Evolutionary conservation across 2,329 filamentous ascomycete species (phyloP), one percentile per base, ranked within the genome.

Genomic region (Zasmidium citrigriseum): DNA sequence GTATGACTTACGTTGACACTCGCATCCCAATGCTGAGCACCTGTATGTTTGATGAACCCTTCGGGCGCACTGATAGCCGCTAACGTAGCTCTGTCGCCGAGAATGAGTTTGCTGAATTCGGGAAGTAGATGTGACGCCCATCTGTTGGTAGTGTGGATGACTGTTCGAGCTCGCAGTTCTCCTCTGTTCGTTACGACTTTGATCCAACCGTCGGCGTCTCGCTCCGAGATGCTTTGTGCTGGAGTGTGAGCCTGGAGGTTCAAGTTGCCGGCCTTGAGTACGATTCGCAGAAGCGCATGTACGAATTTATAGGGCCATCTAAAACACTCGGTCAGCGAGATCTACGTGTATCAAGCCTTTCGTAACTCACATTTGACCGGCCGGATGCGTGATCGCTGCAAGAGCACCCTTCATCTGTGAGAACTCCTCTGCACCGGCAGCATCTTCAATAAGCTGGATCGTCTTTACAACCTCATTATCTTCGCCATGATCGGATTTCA

Each of bases 1-100:
- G 1, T n/a, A n/a, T 10, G 25, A 50, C 61, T 47, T 38, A 66
- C 62, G 54, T 72, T 71, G 41, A 72, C 64, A n/a, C 49, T 25
- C 41, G 46, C 47, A 54, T 71, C 70, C 68, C 68, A 73, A 23
- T 73, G 71, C 55, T 73, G 70, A 12, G 71, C 64, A 22, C 71
- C 71, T 1, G 69, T 71, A 47, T 67, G 61, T 53, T 68, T 70
- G 54, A 73, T 64, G 25, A 70, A 68, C 4, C 65, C 65, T 46
- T 65, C 62, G 7, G 70, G 71, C 2, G 69, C 68, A 58, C 70
- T 70, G 57, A 73, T 64, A 3, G 70, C 68, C 18, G 64, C 67
- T n/a, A 73, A 51, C 7, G 68, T 53, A 9, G 57, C 61, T 52
- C 63, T 47, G 5, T 61, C 58, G 16, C 62, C 60, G 1, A 63